Evolutionary conservation across 139 green algal genomes (phyloP).

Genomic region (Tetradesmus lagerheimii): DNA sequence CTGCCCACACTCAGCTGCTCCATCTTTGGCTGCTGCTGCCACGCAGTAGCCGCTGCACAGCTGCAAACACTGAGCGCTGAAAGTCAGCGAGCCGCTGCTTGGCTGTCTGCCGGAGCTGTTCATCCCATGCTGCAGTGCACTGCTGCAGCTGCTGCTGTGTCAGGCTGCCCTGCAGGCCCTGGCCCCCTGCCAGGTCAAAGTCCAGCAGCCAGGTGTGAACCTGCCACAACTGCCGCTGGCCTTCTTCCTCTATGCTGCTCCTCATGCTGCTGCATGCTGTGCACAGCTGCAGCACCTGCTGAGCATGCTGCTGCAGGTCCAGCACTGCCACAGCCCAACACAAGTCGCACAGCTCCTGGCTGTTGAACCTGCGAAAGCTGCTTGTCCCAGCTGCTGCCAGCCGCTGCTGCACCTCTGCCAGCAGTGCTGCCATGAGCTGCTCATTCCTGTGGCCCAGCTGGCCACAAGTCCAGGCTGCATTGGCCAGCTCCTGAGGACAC

Average conservation of each 20-base stretch:
- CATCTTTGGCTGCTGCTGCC: neutral
- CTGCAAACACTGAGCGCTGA: neutral
- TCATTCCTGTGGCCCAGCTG: neutral
- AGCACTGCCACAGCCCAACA: too few relatives aligned
- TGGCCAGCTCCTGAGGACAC: neutral
- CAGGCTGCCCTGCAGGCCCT: neutral
- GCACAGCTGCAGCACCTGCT: too few relatives aligned
- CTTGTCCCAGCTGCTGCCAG: neutral
- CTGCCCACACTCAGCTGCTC: too few relatives aligned
- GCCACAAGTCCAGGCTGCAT: neutral
- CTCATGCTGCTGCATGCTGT: too few relatives aligned
- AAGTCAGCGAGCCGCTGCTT: neutral
- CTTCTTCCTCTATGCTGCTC: too few relatives aligned
- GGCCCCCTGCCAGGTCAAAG: too few relatives aligned
- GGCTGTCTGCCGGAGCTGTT: neutral
- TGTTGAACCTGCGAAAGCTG: too few relatives aligned
- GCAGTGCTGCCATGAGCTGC: neutral
- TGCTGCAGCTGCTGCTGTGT: constrained; percentile 23
- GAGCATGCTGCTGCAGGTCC: too few relatives aligned
- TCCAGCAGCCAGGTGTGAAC: constrained; percentile 41
- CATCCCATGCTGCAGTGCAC: neutral
- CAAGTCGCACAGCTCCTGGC: too few relatives aligned
- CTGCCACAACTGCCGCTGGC: constrained; percentile 15
- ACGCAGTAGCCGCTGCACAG: neutral
- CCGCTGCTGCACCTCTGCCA: neutral